Evolutionary conservation across 306 rosid species (phyloP).

Genomic region (Inga leiocalycina): DNA sequence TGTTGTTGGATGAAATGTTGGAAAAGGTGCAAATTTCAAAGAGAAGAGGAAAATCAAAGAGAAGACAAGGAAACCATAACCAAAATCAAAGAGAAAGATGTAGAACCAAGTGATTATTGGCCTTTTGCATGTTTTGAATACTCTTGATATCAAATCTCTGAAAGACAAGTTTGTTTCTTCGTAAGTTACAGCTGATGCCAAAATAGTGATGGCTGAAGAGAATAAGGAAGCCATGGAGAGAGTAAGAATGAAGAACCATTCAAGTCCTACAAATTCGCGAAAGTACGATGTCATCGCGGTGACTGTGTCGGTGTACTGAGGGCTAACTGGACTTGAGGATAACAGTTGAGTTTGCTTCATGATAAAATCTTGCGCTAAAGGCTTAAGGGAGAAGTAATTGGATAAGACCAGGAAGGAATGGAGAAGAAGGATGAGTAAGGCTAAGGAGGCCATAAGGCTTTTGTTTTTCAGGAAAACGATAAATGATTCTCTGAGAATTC

Average conservation of each 20-base stretch:
- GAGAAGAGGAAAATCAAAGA: not conserved
- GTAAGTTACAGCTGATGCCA: not conserved
- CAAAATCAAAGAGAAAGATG: not conserved
- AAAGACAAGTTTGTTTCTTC: not conserved
- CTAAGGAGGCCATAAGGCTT: not conserved
- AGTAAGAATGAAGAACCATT: conserved; percentile 29
- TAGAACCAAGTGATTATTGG: conserved; percentile 14
- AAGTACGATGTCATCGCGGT: not conserved
- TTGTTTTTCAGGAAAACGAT: not conserved
- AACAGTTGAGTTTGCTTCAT: not conserved
- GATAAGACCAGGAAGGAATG: not conserved
- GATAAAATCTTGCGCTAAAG: not conserved
- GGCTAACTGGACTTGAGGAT: not conserved
- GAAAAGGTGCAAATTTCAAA: not conserved
- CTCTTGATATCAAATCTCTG: not conserved
- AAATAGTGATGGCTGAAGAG: conserved; percentile 15
- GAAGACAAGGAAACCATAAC: not conserved
- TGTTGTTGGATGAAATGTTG: not conserved
- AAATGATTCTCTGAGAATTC: not conserved
- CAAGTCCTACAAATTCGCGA: not conserved
- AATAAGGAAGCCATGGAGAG: not conserved
- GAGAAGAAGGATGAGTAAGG: not conserved
- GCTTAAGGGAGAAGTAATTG: not conserved
- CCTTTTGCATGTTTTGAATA: not conserved
- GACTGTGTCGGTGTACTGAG: not conserved